These are phyloP conservation scores for Nevesoporus exiguus DNA, from an alignment of 768 basidiomycete genomes.

Conservation along the genomic window DNA sequence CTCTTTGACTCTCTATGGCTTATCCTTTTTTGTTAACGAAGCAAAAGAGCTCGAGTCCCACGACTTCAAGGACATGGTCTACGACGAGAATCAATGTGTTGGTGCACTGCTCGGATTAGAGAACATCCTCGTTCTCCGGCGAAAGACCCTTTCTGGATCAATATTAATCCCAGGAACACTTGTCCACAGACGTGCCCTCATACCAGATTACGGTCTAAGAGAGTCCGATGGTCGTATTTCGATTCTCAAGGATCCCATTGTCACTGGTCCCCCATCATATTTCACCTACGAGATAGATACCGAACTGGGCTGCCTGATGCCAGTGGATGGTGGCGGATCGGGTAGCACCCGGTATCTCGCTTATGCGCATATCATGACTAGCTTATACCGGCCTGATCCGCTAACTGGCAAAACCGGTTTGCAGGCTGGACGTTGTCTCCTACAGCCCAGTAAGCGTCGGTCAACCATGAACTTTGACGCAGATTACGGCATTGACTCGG, in stretches of 20 bases:
- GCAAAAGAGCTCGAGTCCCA: neutral
- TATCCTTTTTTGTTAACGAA: neutral
- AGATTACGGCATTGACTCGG: no score
- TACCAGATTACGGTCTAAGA: no score
- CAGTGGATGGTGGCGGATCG: neutral
- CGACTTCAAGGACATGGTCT: neutral
- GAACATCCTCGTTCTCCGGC: neutral
- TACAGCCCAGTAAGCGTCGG: neutral
- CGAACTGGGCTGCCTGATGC: neutral
- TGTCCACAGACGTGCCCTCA: neutral
- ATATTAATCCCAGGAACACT: neutral
- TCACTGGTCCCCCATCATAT: neutral
- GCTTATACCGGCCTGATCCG: neutral
- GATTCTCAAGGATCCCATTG: no score
- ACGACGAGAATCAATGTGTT: neutral
- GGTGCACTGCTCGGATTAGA: neutral
- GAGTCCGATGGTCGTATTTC: no score
- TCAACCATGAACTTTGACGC: neutral
- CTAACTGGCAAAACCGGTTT: neutral
- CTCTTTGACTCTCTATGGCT: neutral
- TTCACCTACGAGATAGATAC: neutral
- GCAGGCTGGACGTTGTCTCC: neutral
- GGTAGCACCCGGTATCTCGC: neutral
- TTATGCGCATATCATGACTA: neutral
- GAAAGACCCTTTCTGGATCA: neutral